Percentiles rank a stretch among this genome's conserved stretches.
Evolutionary conservation across 2,329 filamentous ascomycete genomes (phyloP).

Genomic region (Pseudocercospora crystallina): DNA sequence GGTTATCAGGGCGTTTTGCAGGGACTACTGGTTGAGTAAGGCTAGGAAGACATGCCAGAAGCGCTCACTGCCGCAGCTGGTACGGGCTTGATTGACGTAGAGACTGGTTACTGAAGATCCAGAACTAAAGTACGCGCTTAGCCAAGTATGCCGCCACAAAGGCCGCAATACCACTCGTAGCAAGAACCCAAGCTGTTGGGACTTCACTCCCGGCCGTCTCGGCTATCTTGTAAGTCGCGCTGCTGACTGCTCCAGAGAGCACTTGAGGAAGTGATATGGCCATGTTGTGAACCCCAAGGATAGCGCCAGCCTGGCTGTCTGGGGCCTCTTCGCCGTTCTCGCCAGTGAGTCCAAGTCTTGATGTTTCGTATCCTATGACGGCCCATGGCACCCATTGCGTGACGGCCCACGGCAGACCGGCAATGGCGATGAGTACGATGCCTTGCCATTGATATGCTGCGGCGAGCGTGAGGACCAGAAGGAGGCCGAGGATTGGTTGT

Average conservation of each 20-base stretch:
- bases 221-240: slow-evolving; percentile 18
- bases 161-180: slow-evolving; percentile 19
- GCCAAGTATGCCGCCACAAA: slow-evolving; percentile 19
- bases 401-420: slow-evolving; percentile 22
- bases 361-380: slow-evolving; percentile 21
- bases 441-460: slow-evolving; percentile 24
- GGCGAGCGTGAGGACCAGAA: slow-evolving; percentile 18
- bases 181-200: slow-evolving; percentile 22
- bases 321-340: slow-evolving; percentile 3
- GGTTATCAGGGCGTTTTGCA: no score
- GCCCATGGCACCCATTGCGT: slow-evolving; percentile 24
- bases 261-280: slow-evolving; percentile 25
- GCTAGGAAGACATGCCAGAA: no score
- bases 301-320: slow-evolving; percentile 18
- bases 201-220: slow-evolving; percentile 20
- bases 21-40: no score
- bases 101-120: no score
- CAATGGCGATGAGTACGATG: slow-evolving; percentile 18
- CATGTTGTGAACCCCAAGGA: slow-evolving; percentile 24
- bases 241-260: slow-evolving; percentile 16
- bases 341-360: slow-evolving; percentile 14
- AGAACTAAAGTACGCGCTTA: slow-evolving; percentile 10
- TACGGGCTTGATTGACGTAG: no score
- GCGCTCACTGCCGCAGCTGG: no score
- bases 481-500: slow-evolving; percentile 21